Evolutionary conservation across 2,329 filamentous ascomycete species (phyloP), one percentile per base, ranked within the genome.

Genomic region (Graphium sp.): DNA sequence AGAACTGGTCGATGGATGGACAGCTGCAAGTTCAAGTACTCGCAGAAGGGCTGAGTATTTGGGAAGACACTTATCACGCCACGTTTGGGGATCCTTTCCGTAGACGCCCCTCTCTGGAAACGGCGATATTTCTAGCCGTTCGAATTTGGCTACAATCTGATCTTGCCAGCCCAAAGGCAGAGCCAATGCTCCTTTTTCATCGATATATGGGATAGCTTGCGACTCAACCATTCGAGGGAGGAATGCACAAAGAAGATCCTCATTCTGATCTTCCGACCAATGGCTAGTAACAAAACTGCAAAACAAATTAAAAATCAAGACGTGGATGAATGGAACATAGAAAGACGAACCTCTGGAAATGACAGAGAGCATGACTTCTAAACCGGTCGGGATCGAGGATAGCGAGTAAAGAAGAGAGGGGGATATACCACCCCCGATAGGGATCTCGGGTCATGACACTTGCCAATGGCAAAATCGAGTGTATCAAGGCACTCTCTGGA

Each of bases 371-470:
- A n/a, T 94, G 58, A 37, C 71, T 74, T 30, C 73, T 67, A 44
- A 95, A 98, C 22, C 80, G 67, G 30, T 75, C 67, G 2, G 64
- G 47, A 25, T 84, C 74, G 20, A 91, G 58, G 30, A 82, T 67
- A 1, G 81, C 75, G 39, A 89, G 74, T 29, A 81, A 74, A 10
- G 76, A 75, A 50, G 83, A 94, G 49, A 95, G 93, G 0, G 74
- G 66, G 24, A 95, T 64, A 47, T 93, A 95, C 57, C 74, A 76
- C 29, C 53, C 53, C 42, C 75, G 68, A 41, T 85, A 63, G 1
- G 64, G 62, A 24, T 77, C 70, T 29, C 66, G 65, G 4, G 68
- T 72, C 26, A 92, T 54, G 4, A 58, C 55, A 19, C 75, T 69
- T 45, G 70, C 66, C 25, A 92, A 60, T 4, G 68, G 52, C 11